Evolutionary conservation across 257 asterid genomes (phyloP), one percentile per base, ranked within the genome.

Genomic region (Thymus quinquecostatus): DNA sequence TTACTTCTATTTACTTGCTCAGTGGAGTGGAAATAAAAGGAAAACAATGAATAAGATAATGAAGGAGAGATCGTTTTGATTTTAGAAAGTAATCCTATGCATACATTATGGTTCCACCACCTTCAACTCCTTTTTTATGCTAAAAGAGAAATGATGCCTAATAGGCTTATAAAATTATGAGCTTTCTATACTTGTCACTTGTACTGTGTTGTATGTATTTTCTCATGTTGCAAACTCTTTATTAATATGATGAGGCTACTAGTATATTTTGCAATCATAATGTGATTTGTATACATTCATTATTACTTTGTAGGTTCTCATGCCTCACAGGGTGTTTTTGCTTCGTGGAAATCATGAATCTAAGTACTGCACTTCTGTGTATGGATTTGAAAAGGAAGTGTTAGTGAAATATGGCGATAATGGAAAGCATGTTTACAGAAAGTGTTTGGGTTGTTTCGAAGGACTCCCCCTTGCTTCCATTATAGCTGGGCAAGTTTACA

Each of bases 291-390:
- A 14, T 40, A 7, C 41, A 4, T 38, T 38, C 7, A 38, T 38
- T 38, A 38, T 38, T 38, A 63, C 71, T 62, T 64, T 76, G 74
- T 69, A 94, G 99, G 94, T 95, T 73, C 83, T 89, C 77, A 81
- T 95, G 86, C 98, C 99, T 68, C 77, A 86, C 49, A 88, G 93
- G 80, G 92, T 89, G 50, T 95, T 75, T 77, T 85, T 95, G 76
- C 98, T 95, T 63, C 98, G 98, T 32, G 99, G 99, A 51, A 95
- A 95, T 74, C 99, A 92, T 43, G 98, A 95, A 70, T 95, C 99
- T 3, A 95, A 95, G 78, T 95, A 95, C 47, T 95, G 99, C 79
- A 95, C 99, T 60, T 89, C 98, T 44, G 98, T 95, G 5, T 95
- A 95, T 71, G 98, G 98, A 60, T 95, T 95, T 82, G 99, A 95